A percentile compares a stretch with the other conserved stretches of the same genome.
phyloP scores from a whole-genome alignment of 306 rosid species.

The Castanospermum australe region DNA sequence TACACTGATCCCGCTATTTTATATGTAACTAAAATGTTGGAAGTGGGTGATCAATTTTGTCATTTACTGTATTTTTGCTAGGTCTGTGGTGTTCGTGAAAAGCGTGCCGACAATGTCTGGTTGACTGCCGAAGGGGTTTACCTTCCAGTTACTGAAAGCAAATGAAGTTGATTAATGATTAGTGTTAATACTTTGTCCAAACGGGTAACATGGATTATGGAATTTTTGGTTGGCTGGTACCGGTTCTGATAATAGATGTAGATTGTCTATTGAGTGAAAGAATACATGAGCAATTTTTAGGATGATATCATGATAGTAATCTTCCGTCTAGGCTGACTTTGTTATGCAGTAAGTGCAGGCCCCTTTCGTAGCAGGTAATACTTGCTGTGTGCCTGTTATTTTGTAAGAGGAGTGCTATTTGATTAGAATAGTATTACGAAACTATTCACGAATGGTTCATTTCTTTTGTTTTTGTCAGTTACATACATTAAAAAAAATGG shows the following conservation, averaged over 20 bases:
- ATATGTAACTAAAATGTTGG: neutral
- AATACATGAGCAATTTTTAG: conserved; percentile 14
- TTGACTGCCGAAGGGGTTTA: conserved; percentile 95
- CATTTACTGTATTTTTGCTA: conserved; percentile 26
- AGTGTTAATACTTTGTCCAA: conserved; percentile 22
- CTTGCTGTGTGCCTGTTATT: conserved; percentile 16
- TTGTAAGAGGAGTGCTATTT: neutral
- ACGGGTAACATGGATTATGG: conserved; percentile 38
- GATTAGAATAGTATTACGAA: too few species aligned
- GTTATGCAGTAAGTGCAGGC: conserved; percentile 10
- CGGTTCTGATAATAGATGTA: conserved; percentile 29
- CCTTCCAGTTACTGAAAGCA: conserved; percentile 72
- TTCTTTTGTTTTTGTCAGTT: too few species aligned
- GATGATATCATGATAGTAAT: conserved; percentile 22
- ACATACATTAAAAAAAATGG: too few species aligned
- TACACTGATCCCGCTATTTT: neutral
- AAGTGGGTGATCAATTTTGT: neutral
- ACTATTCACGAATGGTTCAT: too few species aligned
- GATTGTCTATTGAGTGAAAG: conserved; percentile 29
- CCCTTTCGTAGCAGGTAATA: neutral
- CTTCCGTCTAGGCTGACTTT: conserved; percentile 17
- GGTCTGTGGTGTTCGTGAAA: conserved; percentile 89
- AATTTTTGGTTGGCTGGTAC: conserved; percentile 27
- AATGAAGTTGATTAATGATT: conserved; percentile 43
- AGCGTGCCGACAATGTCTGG: conserved; percentile 92